A percentile compares a stretch with the other conserved stretches of the same genome.
Evolutionary conservation across 331 rosid genomes (phyloP).

Genomic region (Stylosanthes scabra): DNA sequence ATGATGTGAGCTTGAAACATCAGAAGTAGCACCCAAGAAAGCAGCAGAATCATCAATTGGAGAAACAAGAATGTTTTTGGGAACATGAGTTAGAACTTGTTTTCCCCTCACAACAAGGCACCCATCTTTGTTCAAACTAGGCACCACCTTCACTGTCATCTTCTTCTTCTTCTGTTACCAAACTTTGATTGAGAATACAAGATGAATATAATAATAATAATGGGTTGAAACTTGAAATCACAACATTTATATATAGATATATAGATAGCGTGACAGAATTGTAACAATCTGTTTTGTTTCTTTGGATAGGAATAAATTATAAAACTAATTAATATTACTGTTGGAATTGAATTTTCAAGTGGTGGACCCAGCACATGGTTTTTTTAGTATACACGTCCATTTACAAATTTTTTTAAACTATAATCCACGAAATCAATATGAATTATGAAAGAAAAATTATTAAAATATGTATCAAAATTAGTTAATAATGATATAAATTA

Average conservation of each 20-base stretch:
- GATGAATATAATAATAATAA: too few relatives aligned
- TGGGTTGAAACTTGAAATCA: neutral
- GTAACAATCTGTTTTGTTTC: neutral
- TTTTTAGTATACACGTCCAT: too few relatives aligned
- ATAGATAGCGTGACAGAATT: neutral
- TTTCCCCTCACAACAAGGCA: conserved; percentile 55
- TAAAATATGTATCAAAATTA: too few relatives aligned
- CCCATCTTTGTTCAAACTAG: conserved; percentile 43
- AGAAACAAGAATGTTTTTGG: conserved; percentile 55
- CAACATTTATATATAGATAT: neutral
- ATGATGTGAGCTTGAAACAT: conserved; percentile 50
- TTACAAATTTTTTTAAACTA: too few relatives aligned
- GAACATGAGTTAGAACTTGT: conserved; percentile 56
- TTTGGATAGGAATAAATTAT: neutral
- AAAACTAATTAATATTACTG: neutral
- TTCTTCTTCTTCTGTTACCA: neutral
- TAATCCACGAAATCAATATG: too few relatives aligned
- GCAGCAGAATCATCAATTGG: conserved; percentile 60
- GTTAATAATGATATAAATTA: too few relatives aligned
- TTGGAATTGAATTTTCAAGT: neutral
- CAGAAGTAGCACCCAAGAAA: conserved; percentile 67
- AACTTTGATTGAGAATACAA: neutral
- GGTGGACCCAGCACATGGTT: neutral
- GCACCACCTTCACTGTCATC: conserved; percentile 59
- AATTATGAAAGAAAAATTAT: too few relatives aligned